Percentiles rank a stretch among this genome's conserved stretches.
These are phyloP conservation scores for Blastocystis sp. DNA, from an alignment of 352 stramenopile species.

Conservation along the genomic window DNA sequence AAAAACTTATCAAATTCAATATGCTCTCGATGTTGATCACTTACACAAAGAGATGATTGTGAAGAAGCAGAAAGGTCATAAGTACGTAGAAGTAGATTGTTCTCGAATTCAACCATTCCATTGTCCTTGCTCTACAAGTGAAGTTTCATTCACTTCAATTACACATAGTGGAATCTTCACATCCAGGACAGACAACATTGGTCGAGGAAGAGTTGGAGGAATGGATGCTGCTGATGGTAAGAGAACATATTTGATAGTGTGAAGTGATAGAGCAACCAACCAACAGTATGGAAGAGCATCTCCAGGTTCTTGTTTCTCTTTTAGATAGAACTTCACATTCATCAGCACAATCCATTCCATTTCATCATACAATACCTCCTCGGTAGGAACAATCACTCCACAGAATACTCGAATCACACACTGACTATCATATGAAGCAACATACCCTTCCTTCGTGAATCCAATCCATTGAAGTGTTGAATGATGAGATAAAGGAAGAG, in stretches of 20 bases:
- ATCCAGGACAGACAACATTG: slow-evolving; percentile 9
- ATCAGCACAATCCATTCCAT: slow-evolving; percentile 50
- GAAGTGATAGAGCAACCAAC: slow-evolving; percentile 3
- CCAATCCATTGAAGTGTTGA: slow-evolving; percentile 1
- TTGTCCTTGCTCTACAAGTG: neutral
- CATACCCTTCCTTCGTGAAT: slow-evolving; percentile 17
- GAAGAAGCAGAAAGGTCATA: neutral
- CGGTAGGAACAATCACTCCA: neutral
- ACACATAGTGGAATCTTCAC: slow-evolving; percentile 21
- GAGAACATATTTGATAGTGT: slow-evolving; percentile 13
- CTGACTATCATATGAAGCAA: slow-evolving; percentile 33
- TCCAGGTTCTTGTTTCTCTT: neutral
- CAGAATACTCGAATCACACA: neutral
- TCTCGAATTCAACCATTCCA: neutral
- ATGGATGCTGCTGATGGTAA: neutral
- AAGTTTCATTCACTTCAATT: neutral
- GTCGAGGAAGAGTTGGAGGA: slow-evolving; percentile 18
- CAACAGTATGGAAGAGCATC: slow-evolving; percentile 35
- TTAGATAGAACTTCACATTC: slow-evolving; percentile 6
- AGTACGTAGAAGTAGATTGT: slow-evolving; percentile 2
- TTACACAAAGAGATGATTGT: neutral
- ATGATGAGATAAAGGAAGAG: neutral
- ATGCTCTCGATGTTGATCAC: neutral
- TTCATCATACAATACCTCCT: neutral
- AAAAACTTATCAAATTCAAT: slow-evolving; percentile 47